Conservation (phyloP, 208 protist species). For the Zelonia costaricensis region DNA sequence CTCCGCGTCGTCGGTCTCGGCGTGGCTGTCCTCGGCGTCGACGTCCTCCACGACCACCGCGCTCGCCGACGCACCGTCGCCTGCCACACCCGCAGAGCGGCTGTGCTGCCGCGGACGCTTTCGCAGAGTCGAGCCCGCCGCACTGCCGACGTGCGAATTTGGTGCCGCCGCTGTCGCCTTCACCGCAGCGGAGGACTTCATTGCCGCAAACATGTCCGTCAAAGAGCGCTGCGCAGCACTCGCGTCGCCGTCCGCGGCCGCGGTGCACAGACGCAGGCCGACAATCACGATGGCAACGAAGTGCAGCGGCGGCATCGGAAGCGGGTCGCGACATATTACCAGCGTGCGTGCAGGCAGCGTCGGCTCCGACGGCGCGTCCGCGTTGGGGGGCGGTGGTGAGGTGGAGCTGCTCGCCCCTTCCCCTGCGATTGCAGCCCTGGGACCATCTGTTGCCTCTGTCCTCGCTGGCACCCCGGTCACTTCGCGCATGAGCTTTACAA, state of each 20-base stretch:
- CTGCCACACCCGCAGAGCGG: background rate
- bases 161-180: background rate
- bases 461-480: conserved; percentile 2
- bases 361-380: background rate
- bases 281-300: conserved; percentile 24
- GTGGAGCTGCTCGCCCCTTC: background rate
- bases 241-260: too few relatives aligned
- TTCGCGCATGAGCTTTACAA: conserved; percentile 17
- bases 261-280: conserved; percentile 4
- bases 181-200: conserved; percentile 7
- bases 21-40: background rate
- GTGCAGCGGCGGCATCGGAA: conserved; percentile 27
- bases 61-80: background rate
- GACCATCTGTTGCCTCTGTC: too few relatives aligned
- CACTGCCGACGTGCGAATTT: too few relatives aligned
- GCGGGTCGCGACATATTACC: background rate
- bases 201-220: conserved; percentile 20
- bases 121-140: background rate
- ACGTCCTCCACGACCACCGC: background rate
- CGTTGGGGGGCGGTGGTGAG: background rate
- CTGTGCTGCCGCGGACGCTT: conserved; percentile 5
- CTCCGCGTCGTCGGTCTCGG: background rate
- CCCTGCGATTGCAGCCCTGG: too few relatives aligned
- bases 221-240: conserved; percentile 18
- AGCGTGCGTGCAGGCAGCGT: background rate